A percentile compares a stretch with the other conserved stretches of the same genome.
phyloP scores from a whole-genome alignment of 352 stramenopile genomes.

The Thalassiosira pacifica region DNA sequence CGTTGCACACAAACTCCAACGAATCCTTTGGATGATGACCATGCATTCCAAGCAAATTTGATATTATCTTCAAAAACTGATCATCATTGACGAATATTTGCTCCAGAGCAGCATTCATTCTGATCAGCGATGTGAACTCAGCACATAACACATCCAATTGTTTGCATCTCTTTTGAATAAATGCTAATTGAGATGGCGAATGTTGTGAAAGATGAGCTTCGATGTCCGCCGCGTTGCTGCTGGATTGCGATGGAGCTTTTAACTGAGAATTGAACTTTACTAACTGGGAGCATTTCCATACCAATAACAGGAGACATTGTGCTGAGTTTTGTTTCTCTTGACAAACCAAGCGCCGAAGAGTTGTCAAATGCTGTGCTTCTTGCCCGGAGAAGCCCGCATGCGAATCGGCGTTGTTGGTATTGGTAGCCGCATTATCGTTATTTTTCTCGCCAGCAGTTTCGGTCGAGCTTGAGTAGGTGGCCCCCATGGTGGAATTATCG shows the following conservation, averaged over 20 bases:
- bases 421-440: no score
- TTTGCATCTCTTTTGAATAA: slow-evolving; percentile 19
- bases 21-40: slow-evolving; percentile 18
- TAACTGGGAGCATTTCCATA: slow-evolving; percentile 28
- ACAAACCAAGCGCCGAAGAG: neutral
- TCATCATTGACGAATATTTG: slow-evolving; percentile 26
- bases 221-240: neutral
- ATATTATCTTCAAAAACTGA: slow-evolving; percentile 31
- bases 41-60: slow-evolving; percentile 2
- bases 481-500: no score
- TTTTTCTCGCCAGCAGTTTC: no score
- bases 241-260: neutral
- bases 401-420: no score
- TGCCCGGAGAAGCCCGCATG: neutral
- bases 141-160: slow-evolving; percentile 19
- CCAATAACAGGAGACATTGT: slow-evolving; percentile 6
- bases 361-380: slow-evolving; percentile 19
- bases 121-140: neutral
- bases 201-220: neutral
- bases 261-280: neutral
- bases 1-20: slow-evolving; percentile 40
- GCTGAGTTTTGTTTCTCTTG: slow-evolving; percentile 10
- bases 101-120: slow-evolving; percentile 16
- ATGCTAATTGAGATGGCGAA: neutral
- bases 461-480: no score